phyloP scores from a whole-genome alignment of 192 early-diverging fungal genomes.

The Spinellus fusiger region DNA sequence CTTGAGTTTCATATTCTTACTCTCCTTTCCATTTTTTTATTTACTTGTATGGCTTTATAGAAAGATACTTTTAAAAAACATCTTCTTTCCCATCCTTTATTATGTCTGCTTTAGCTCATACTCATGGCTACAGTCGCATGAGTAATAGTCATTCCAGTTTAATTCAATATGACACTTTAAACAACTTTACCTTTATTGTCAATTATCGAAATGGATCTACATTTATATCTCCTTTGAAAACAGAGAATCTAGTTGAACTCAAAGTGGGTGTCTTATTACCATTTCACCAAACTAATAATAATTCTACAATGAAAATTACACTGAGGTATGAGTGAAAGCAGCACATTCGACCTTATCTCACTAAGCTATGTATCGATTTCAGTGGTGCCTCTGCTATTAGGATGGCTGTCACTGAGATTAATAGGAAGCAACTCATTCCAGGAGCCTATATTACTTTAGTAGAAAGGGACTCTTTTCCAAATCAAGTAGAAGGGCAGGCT shows the following conservation, averaged over 20 bases:
- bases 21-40: background rate
- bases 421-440: constrained; percentile 40
- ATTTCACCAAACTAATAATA: constrained; percentile 28
- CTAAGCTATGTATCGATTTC: background rate
- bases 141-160: background rate
- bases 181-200: constrained; percentile 20
- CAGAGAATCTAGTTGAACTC: constrained; percentile 8
- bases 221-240: constrained; percentile 14
- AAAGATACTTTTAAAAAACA: background rate
- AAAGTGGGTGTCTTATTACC: constrained; percentile 30
- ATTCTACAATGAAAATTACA: constrained; percentile 25
- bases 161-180: constrained; percentile 8
- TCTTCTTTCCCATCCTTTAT: background rate
- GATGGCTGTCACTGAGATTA: constrained; percentile 42
- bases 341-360: background rate
- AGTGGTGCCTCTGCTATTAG: constrained; percentile 46
- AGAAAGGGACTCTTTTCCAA: constrained; percentile 44
- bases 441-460: constrained; percentile 43
- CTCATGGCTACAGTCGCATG: background rate
- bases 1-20: background rate
- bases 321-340: constrained; percentile 15
- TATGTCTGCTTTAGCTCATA: background rate
- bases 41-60: background rate
- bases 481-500: constrained; percentile 30
- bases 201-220: constrained; percentile 8